A percentile compares a stretch with the other conserved stretches of the same genome.
Evolutionary conservation across 164 flowering plant species (phyloP).

Genomic region (Piper longum): DNA sequence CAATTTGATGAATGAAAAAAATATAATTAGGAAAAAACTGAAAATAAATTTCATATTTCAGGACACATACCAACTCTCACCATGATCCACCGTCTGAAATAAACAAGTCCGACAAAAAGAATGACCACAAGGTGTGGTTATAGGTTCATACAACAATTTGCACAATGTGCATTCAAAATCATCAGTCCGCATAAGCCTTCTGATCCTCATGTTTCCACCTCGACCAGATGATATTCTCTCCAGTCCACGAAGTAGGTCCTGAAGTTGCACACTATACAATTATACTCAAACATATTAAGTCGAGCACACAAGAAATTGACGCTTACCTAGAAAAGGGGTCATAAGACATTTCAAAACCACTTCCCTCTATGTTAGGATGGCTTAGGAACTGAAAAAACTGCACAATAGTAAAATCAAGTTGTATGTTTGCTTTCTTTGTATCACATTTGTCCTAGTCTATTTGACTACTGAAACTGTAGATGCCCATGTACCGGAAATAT

Average conservation of each 20-base stretch:
- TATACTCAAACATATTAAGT: not conserved
- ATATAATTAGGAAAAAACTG: not conserved
- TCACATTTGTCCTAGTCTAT: too few species aligned
- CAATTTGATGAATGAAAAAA: conserved; percentile 3
- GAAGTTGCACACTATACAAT: conserved; percentile 47
- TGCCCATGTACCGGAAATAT: too few species aligned
- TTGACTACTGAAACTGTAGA: too few species aligned
- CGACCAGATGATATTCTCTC: conserved; percentile 23
- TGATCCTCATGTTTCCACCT: conserved; percentile 23
- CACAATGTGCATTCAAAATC: conserved; percentile 95
- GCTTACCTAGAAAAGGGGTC: too few species aligned
- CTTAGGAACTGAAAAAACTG: too few species aligned
- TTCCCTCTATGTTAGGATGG: too few species aligned
- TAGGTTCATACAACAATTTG: conserved; percentile 75
- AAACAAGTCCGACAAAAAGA: conserved; percentile 87
- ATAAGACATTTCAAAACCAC: too few species aligned
- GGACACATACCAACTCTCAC: conserved; percentile 20
- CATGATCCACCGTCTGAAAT: conserved; percentile 89
- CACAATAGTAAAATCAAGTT: too few species aligned
- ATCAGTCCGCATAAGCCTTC: conserved; percentile 50
- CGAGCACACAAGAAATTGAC: not conserved
- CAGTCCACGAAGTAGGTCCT: conserved; percentile 36
- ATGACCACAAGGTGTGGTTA: conserved; percentile 98
- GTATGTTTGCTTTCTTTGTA: too few species aligned
- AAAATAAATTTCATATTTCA: not conserved